These are phyloP conservation scores for Pythium grandisporangium DNA, from an alignment of 352 stramenopile species.

Conservation along the genomic window DNA sequence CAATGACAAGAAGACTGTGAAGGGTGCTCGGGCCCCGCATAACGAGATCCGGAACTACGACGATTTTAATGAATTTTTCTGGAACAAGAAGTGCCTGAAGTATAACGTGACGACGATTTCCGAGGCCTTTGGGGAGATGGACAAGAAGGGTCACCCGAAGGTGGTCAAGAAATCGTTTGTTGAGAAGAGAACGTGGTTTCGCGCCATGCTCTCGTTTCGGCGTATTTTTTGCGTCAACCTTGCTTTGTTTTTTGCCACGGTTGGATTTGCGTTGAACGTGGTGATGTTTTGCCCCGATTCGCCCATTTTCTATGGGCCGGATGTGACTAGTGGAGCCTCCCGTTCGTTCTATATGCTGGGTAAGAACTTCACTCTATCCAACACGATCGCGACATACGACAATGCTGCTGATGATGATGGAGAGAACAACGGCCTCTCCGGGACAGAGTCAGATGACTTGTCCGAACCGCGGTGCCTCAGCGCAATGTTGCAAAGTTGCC, in stretches of 20 bases:
- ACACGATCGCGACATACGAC: constrained; percentile 12
- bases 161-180: constrained; percentile 80
- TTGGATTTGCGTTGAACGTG: constrained; percentile 67
- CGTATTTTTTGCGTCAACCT: constrained; percentile 82
- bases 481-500: constrained; percentile 59
- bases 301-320: constrained; percentile 61
- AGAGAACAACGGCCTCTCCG: constrained; percentile 12
- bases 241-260: constrained; percentile 50
- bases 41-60: constrained; percentile 82
- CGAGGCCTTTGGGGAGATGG: constrained; percentile 57
- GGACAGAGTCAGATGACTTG: constrained; percentile 1
- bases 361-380: constrained; percentile 33
- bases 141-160: constrained; percentile 80
- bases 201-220: constrained; percentile 67
- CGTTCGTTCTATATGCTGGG: constrained; percentile 52
- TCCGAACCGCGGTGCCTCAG: constrained; percentile 24
- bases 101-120: constrained; percentile 56
- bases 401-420: constrained; percentile 7
- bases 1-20: constrained; percentile 84
- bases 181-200: constrained; percentile 72
- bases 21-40: constrained; percentile 62
- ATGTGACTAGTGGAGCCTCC: constrained; percentile 28
- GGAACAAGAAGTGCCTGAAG: constrained; percentile 81
- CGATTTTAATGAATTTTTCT: constrained; percentile 88
- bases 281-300: constrained; percentile 73